phyloP scores from a whole-genome alignment of 2,329 filamentous ascomycete species.

The Dothidotthia symphoricarpi region DNA sequence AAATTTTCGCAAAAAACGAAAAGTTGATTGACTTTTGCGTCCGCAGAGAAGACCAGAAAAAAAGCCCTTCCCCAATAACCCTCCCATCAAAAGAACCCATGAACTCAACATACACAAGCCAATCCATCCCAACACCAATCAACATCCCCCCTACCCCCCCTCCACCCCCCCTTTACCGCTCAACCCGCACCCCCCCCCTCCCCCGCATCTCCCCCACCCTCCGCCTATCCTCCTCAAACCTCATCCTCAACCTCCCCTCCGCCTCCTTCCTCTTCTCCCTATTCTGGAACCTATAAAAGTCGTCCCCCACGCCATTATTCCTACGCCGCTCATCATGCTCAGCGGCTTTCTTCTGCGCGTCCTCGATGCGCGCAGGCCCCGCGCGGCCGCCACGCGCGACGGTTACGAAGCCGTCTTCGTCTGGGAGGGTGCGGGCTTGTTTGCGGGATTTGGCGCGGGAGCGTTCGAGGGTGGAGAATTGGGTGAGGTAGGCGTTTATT shows the following conservation, averaged over 20 bases:
- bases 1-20: too few species aligned
- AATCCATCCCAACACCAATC: neutral
- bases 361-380: constrained; percentile 72
- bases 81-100: too few species aligned
- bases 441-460: constrained; percentile 62
- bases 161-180: constrained; percentile 17
- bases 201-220: constrained; percentile 70
- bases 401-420: constrained; percentile 94
- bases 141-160: neutral
- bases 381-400: constrained; percentile 72
- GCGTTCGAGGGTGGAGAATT: constrained; percentile 69
- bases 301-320: constrained; percentile 56
- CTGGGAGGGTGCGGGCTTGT: constrained; percentile 71
- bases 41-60: too few species aligned
- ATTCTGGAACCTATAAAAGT: constrained; percentile 84
- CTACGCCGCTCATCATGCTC: constrained; percentile 56
- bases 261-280: constrained; percentile 75
- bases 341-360: constrained; percentile 58
- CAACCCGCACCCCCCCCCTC: constrained; percentile 43
- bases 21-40: too few species aligned
- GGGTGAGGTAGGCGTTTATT: constrained; percentile 81
- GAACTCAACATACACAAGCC: neutral
- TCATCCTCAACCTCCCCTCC: constrained; percentile 65
- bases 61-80: neutral
- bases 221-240: constrained; percentile 74